Evolutionary conservation across 2,329 filamentous ascomycete species (phyloP), one percentile per base, ranked within the genome.

Genomic region (Westerdykella aurantiaca): DNA sequence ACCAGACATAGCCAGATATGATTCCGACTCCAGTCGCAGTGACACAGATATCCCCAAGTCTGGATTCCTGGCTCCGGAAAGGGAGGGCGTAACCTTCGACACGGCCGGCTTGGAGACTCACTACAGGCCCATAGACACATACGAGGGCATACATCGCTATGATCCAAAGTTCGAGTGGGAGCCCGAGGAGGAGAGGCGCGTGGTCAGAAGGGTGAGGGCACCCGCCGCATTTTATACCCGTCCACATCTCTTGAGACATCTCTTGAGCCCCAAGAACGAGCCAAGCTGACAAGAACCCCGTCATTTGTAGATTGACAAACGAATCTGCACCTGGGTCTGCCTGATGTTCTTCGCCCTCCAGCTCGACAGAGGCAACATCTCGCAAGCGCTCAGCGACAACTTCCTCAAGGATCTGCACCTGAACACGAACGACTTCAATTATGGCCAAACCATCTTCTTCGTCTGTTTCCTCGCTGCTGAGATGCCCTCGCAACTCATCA

Each of bases 401-500:
- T 39, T 68, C 34, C 52, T 68, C 4, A 37, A 44, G 2, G 64
- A 68, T 41, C 52, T 68, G 7, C 33, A 44, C 7, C 50, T 67
- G 41, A 63, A 57, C 39, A 68, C 65, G 37, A 67, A 66, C 42
- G 63, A 67, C 46, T 67, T 65, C 54, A 68, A 68, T 44, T 63
- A 61, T 34, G 64, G 64, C 7, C 61, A 71, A 39, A 70, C 68
- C 0, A 71, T 86, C 9, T 94, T 94, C 72, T 91, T 86, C 67
- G 76, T 80, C 18, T 88, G 87, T 67, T 95, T 95, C 70, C 87
- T 95, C 5, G 56, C 49, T 23, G 70, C 72, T 1, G 72, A 73
- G 39, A 58, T 75, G 13, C 72, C 72, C 0, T 72, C 70, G 0
- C 71, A 74, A 37, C 63, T 74, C 6, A 65, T 74, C 16, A 72